Conservation (phyloP, 2,329 filamentous ascomycete genomes). For the Ramichloridium luteum region DNA sequence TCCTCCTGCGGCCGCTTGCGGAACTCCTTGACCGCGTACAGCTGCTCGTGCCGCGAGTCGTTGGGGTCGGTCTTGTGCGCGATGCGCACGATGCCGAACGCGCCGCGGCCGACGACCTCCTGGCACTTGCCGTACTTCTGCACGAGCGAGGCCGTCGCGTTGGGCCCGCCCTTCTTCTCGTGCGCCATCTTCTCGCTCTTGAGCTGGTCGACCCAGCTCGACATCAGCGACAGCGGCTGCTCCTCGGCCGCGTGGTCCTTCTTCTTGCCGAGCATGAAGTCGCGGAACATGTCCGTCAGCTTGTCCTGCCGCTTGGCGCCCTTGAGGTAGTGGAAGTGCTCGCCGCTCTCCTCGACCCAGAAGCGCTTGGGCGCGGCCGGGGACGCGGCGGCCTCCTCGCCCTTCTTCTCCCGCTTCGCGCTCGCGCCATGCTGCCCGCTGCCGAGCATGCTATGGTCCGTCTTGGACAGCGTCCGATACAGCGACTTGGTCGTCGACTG, state of each 20-base stretch:
- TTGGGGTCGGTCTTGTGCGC: constrained; percentile 88
- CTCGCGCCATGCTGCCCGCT: no score
- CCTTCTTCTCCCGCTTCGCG: constrained; percentile 20
- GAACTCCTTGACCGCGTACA: constrained; percentile 98
- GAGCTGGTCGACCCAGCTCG: constrained; percentile 88
- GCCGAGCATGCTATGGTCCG: constrained; percentile 3
- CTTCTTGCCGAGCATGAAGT: constrained; percentile 69
- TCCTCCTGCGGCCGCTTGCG: constrained; percentile 87
- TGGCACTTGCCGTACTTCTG: constrained; percentile 99
- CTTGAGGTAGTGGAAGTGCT: constrained; percentile 79
- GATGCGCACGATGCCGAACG: constrained; percentile 93
- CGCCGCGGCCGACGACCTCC: constrained; percentile 87
- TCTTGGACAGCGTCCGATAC: constrained; percentile 6
- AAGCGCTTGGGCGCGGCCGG: constrained; percentile 34
- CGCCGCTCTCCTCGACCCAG: constrained; percentile 49
- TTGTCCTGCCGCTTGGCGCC: constrained; percentile 90
- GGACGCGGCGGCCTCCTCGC: constrained; percentile 10
- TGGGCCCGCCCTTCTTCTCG: constrained; percentile 66
- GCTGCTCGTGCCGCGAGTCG: constrained; percentile 64
- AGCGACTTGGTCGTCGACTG: no score
- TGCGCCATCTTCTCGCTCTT: constrained; percentile 62
- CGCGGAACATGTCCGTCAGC: constrained; percentile 79
- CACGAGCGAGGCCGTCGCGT: constrained; percentile 65
- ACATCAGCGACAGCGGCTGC: constrained; percentile 81
- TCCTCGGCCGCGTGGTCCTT: constrained; percentile 60